Evolutionary conservation across 2,329 filamentous ascomycete genomes (phyloP), one percentile per base, ranked within the genome.

Genomic region (Alternaria metachromatica): DNA sequence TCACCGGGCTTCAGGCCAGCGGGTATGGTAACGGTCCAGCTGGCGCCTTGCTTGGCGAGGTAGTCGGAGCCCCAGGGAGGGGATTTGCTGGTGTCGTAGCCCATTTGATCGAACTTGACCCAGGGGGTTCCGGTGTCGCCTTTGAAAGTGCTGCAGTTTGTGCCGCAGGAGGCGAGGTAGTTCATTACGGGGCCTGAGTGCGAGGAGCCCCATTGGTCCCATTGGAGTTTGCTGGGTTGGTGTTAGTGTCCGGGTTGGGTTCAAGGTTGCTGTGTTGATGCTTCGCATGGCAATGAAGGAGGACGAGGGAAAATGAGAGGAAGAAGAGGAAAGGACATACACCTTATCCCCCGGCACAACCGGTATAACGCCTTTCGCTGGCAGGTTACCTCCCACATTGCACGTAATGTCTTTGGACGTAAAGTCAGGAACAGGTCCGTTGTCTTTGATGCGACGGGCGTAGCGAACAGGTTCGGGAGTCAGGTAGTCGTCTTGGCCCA

Each of bases 41-140:
- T 73, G 48, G 76, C 72, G n/a, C 75, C 75, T n/a, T 80, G 72
- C 37, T 73, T 73, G 15, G 74, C 74, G 1, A 81, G 72, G 8
- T 75, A 70, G 51, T 80, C 74, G 6, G 78, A 79, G 9, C 75
- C 79, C 80, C 79, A 81, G 0, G 76, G 69, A 10, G 76, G 73
- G 4, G 66, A 59, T 8, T 75, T 64, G 49, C 76, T 76, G 11
- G 56, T 64, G 33, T 71, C 67, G 68, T 79, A 80, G 4, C 68
- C 72, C 41, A 78, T 71, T 49, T 80, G 76, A 11, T 80, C 76
- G 48, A 81, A 80, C 67, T 81, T 81, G 33, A 37, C 33, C 80
- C 79, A 81, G 11, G 77, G 71, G 8, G 69, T 70, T 49, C 76
- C 77, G 1, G 70, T 71, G 63, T 76, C 72, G 25, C 77, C 78